Base-by-base conservation (phyloP, 1,284 basidiomycete species). In the Ceratobasidium sp. region DNA sequence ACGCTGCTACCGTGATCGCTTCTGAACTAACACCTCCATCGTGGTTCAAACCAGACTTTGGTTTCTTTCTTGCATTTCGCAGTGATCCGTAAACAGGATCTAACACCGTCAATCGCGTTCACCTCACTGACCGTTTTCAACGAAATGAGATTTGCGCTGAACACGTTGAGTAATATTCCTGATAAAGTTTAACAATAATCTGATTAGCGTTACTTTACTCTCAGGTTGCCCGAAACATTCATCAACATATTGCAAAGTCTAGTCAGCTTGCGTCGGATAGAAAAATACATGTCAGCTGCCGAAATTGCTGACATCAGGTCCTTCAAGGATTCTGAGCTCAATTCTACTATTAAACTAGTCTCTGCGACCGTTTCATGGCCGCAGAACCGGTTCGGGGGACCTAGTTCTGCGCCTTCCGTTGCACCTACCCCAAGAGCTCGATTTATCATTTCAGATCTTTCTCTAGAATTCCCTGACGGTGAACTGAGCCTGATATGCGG, bases 361-460 rank as follows among this genome's bases (percentile, higher is more conserved):
- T 92, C 91, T 6, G 95, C 94, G 13, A 97, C 94, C 0, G 87
- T 95, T 71, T 95, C 95, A 0, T 98, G 96, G 96, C 94, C 96
- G 0, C 90, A 91, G 82, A 92, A 94, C 78, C 89, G 82, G 82
- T 10, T 83, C 87, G 0, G 67, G 23, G 65, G 66, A 53, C 39
- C 71, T 37, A 53, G 75, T 64, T 26, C 77, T 77, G 61, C 79
- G 0, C 85, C 91, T 2, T 92, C 92, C 0, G 87, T 85, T 0
- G 87, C 90, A 0, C 84, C 91, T 0, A 96, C 94, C 0, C 95
- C 94, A 1, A 89, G 88, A 77, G 86, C 90, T 76, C 92, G 92
- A 79, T 98, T 98, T 82, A 85, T 94, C 56, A 87, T 98, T 0
- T 86, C 92, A n/a, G 94, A 97, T 81, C 83, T 98, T 71, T 89